Percentiles rank a stretch among this genome's conserved stretches.
Evolutionary conservation across 805 yeast species (phyloP).

Genomic region (Zygosaccharomyces bisporus): DNA sequence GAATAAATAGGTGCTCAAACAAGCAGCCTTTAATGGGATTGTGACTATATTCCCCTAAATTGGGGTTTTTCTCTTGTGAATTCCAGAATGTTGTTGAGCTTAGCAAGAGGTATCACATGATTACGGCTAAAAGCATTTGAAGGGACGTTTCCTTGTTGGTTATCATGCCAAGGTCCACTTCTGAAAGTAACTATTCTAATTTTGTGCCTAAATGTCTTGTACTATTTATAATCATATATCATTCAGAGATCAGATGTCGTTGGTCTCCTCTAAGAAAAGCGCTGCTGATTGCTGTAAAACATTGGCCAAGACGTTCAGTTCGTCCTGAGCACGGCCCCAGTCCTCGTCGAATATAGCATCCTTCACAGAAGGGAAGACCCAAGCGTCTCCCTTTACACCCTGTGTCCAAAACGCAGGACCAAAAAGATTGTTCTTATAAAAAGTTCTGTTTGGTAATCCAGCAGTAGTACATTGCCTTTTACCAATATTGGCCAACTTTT

Average conservation of each 20-base stretch:
- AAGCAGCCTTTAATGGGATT: background rate
- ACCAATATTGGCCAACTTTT: constrained; percentile 55
- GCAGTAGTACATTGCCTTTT: constrained; percentile 46
- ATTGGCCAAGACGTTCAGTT: constrained; percentile 44
- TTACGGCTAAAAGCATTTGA: background rate
- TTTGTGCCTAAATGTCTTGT: background rate
- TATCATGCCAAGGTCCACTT: too few species aligned
- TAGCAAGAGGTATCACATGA: background rate
- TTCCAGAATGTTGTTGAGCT: background rate
- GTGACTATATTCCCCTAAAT: background rate
- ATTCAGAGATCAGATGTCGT: constrained; percentile 11
- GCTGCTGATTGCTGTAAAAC: constrained; percentile 34
- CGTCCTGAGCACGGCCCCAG: constrained; percentile 51
- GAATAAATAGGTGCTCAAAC: too few species aligned
- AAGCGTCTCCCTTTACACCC: constrained; percentile 42
- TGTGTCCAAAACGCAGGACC: constrained; percentile 68
- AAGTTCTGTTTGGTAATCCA: constrained; percentile 51
- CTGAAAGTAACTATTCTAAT: too few species aligned
- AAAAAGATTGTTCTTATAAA: constrained; percentile 62
- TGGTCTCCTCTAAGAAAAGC: constrained; percentile 32
- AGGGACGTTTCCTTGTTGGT: background rate
- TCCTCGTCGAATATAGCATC: constrained; percentile 55
- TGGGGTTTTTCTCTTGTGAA: background rate
- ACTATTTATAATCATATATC: constrained; percentile 4
- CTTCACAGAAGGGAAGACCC: constrained; percentile 72